phyloP scores from a whole-genome alignment of 306 rosid species.

The Fragaria ananassa region DNA sequence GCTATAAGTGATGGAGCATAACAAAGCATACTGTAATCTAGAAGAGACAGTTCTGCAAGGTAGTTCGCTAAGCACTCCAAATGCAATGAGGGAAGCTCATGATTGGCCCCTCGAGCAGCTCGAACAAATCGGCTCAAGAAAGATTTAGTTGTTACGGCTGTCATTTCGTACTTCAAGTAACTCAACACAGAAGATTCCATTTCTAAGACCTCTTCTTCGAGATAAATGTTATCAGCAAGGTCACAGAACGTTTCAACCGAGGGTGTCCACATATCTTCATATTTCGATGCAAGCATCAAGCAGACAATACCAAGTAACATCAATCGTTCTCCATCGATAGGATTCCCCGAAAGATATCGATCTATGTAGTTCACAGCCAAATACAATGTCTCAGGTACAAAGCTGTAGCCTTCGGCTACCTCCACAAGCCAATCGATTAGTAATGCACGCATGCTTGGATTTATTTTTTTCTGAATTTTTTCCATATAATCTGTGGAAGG shows the following conservation, averaged over 20 bases:
- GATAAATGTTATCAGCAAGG: conserved; percentile 77
- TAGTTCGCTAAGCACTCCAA: conserved; percentile 84
- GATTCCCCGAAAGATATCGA: conserved; percentile 85
- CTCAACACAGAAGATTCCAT: conserved; percentile 88
- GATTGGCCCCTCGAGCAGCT: conserved; percentile 63
- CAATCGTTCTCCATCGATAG: conserved; percentile 69
- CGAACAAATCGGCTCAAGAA: conserved; percentile 86
- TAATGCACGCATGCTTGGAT: conserved; percentile 81
- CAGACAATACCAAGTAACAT: conserved; percentile 92
- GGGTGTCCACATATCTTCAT: conserved; percentile 93
- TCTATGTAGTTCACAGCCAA: conserved; percentile 92
- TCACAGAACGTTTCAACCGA: conserved; percentile 90
- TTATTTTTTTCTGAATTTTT: conserved; percentile 74
- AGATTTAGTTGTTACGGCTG: conserved; percentile 80
- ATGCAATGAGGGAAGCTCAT: conserved; percentile 69
- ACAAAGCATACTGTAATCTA: conserved; percentile 77
- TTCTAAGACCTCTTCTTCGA: conserved; percentile 86
- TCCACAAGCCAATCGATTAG: conserved; percentile 95
- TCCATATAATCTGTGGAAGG: conserved; percentile 88
- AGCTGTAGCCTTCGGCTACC: conserved; percentile 96
- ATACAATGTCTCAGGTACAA: conserved; percentile 90
- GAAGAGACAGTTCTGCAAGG: conserved; percentile 70
- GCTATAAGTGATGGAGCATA: conserved; percentile 77
- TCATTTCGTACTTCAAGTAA: conserved; percentile 88
- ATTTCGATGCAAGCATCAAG: conserved; percentile 99